Percentiles rank a stretch among this genome's conserved stretches.
Evolutionary conservation across 2,329 filamentous ascomycete species (phyloP).

Genomic region (Thielaviopsis euricoi): DNA sequence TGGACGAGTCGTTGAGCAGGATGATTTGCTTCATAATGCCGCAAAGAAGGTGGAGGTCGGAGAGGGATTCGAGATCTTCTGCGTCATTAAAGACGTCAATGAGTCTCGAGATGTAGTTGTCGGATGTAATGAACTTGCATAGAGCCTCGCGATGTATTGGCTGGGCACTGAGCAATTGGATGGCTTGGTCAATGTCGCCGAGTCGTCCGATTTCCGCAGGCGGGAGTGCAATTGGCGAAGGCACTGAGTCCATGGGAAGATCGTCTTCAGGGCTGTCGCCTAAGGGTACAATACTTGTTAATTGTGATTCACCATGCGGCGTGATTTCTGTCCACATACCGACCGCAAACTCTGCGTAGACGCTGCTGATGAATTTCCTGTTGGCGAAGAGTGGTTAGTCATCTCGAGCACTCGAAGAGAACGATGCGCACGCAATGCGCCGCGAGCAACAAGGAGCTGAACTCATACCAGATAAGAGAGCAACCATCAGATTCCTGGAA

Average conservation of each 20-base stretch:
- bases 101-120: constrained; percentile 77
- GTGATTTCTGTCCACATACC: neutral
- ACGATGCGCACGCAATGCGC: too few species aligned
- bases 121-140: constrained; percentile 68
- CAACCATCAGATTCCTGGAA: constrained; percentile 97
- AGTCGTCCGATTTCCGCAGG: constrained; percentile 68
- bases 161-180: constrained; percentile 62
- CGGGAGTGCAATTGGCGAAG: constrained; percentile 56
- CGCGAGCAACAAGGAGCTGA: neutral
- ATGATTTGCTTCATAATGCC: constrained; percentile 97
- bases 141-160: constrained; percentile 68
- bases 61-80: constrained; percentile 76
- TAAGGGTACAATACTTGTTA: constrained; percentile 19
- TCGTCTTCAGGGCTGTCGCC: constrained; percentile 87
- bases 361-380: constrained; percentile 80
- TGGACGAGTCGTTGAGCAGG: constrained; percentile 80
- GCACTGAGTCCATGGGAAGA: constrained; percentile 49
- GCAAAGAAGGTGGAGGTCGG: constrained; percentile 79
- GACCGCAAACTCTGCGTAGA: constrained; percentile 55
- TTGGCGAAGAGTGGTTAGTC: constrained; percentile 14
- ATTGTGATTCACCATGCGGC: constrained; percentile 7
- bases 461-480: constrained; percentile 65
- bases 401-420: neutral
- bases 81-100: constrained; percentile 75
- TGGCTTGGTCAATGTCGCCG: constrained; percentile 66